A percentile compares a stretch with the other conserved stretches of the same genome.
phyloP scores from a whole-genome alignment of 441 rosid genomes.

The Pelargonium cotyledonis region DNA sequence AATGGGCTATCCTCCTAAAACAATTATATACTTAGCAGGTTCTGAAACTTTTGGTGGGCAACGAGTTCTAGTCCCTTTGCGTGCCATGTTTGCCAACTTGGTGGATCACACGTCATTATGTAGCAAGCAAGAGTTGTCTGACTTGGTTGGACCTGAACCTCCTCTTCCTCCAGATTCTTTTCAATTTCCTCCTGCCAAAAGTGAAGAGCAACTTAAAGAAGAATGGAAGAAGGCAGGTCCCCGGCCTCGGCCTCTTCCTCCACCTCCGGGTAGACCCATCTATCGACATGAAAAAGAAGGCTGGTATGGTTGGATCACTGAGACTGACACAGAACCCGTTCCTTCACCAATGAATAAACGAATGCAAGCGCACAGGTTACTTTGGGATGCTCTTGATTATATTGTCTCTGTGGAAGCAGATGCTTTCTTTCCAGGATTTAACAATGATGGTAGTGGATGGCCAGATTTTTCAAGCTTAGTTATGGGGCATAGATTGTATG shows the following conservation, averaged over 20 bases:
- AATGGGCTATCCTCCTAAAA: conserved; percentile 79
- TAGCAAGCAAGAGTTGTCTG: conserved; percentile 62
- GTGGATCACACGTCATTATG: conserved; percentile 78
- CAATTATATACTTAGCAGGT: conserved; percentile 86
- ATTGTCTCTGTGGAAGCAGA: conserved; percentile 85
- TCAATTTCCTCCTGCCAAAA: conserved; percentile 49
- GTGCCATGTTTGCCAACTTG: conserved; percentile 76
- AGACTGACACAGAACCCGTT: conserved; percentile 68
- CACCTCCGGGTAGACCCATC: conserved; percentile 92
- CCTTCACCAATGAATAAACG: conserved; percentile 72
- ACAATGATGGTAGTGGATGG: conserved; percentile 81
- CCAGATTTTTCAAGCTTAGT: conserved; percentile 95
- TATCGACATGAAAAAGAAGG: conserved; percentile 97
- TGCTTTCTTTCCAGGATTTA: conserved; percentile 84
- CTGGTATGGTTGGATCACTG: conserved; percentile 96
- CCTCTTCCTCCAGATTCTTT: conserved; percentile 49
- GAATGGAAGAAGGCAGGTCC: conserved; percentile 97
- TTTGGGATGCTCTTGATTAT: conserved; percentile 98
- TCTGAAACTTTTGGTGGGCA: conserved; percentile 97
- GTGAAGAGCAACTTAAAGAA: conserved; percentile 60
- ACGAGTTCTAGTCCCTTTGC: conserved; percentile 80
- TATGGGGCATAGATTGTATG: conserved; percentile 94
- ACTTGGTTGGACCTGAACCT: conserved; percentile 78
- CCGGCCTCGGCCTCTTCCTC: conserved; percentile 98
- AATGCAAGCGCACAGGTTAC: conserved; percentile 77